Conservation (phyloP, 495 filamentous ascomycete species). For the Penicillium simplicissimum region DNA sequence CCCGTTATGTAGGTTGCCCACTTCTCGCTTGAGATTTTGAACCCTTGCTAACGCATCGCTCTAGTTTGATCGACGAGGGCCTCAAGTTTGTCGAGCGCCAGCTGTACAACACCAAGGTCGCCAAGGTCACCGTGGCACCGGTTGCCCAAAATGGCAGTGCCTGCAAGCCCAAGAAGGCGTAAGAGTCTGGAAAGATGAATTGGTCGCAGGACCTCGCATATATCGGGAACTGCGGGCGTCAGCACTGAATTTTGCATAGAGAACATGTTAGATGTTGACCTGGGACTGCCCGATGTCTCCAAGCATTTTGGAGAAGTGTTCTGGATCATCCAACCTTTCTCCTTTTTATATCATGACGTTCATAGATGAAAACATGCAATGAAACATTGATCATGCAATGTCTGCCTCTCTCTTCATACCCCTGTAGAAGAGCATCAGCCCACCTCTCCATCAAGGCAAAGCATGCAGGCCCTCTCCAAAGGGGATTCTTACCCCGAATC, state of each 20-base stretch:
- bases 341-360: slow-evolving; percentile 16
- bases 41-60: slow-evolving; percentile 16
- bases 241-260: slow-evolving; percentile 8
- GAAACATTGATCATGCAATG: slow-evolving; percentile 5
- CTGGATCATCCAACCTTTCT: neutral
- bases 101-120: slow-evolving; percentile 42
- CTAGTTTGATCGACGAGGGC: slow-evolving; percentile 82
- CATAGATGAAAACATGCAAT: slow-evolving; percentile 24
- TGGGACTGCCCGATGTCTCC: neutral
- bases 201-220: slow-evolving; percentile 18
- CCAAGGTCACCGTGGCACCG: slow-evolving; percentile 19
- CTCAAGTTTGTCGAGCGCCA: slow-evolving; percentile 81
- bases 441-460: neutral
- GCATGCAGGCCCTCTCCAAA: neutral
- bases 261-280: neutral
- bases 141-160: slow-evolving; percentile 35
- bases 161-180: slow-evolving; percentile 45
- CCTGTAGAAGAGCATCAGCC: neutral
- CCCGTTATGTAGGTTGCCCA: slow-evolving; percentile 82
- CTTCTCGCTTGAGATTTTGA: neutral
- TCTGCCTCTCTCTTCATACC: neutral
- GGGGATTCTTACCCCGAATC: neutral
- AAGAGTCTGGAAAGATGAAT: slow-evolving; percentile 26
- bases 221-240: neutral
- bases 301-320: neutral